Conservation (phyloP, 768 basidiomycete species). For the Tulasnella sp. region DNA sequence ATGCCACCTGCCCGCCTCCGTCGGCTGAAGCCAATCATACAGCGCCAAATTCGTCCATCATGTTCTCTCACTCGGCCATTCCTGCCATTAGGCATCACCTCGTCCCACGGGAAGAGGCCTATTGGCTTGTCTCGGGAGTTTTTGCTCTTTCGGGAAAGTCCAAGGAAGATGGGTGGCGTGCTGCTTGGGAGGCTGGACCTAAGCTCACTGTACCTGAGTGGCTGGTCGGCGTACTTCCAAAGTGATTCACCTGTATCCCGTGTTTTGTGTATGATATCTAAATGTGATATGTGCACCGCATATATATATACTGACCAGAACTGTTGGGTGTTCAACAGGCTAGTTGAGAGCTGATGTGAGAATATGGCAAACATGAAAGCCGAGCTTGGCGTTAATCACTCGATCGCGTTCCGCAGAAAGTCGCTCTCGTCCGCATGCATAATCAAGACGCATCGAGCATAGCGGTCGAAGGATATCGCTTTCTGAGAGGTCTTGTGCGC, state of each 20-base stretch:
- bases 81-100: constrained; percentile 63
- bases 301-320: too few relatives aligned
- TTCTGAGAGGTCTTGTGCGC: too few relatives aligned
- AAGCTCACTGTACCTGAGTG: neutral
- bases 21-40: constrained; percentile 56
- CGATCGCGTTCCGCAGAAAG: too few relatives aligned
- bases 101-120: constrained; percentile 43
- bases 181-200: neutral
- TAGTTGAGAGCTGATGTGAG: too few relatives aligned
- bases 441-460: too few relatives aligned
- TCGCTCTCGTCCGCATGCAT: too few relatives aligned
- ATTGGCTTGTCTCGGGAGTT: constrained; percentile 70
- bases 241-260: neutral
- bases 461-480: too few relatives aligned
- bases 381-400: too few relatives aligned
- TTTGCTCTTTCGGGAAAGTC: constrained; percentile 51
- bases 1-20: constrained; percentile 35
- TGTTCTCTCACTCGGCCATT: constrained; percentile 65
- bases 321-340: too few relatives aligned
- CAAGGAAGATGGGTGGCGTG: neutral
- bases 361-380: too few relatives aligned
- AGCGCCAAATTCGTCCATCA: constrained; percentile 73
- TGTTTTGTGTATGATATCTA: neutral
- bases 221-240: neutral
- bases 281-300: neutral